Evolutionary conservation across 768 basidiomycete genomes (phyloP).

Genomic region (Hygrocybe coccinea): DNA sequence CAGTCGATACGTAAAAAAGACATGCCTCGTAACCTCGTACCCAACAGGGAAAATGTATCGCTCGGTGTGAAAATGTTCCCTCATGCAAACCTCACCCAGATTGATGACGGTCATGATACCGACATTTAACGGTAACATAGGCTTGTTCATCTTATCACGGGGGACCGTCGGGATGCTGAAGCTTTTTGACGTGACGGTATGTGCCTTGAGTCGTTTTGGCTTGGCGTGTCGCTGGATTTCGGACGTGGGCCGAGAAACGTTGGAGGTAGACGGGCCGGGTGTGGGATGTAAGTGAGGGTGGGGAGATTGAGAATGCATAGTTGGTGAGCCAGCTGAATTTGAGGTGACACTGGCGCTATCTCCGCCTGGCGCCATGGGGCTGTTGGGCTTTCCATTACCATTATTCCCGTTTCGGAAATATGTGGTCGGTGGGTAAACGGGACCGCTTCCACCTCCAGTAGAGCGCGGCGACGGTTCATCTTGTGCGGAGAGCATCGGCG

Average conservation of each 20-base stretch:
- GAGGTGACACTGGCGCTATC: background rate
- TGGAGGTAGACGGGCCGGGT: conserved; percentile 4
- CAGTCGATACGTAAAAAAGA: too few relatives aligned
- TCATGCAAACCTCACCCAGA: conserved; percentile 72
- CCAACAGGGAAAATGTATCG: conserved; percentile 86
- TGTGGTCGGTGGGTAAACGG: background rate
- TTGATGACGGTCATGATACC: conserved; percentile 82
- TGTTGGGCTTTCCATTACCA: background rate
- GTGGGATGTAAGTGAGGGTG: conserved; percentile 7
- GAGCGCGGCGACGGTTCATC: conserved; percentile 4
- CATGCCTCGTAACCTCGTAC: conserved; percentile 75
- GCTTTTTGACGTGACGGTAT: conserved; percentile 73
- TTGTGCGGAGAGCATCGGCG: background rate
- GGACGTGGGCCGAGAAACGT: conserved; percentile 18
- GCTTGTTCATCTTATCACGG: conserved; percentile 63
- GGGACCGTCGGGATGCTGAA: conserved; percentile 77
- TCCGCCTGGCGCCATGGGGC: background rate
- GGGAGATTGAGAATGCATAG: background rate
- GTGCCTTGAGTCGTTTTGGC: conserved; percentile 74
- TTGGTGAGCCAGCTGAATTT: conserved; percentile 2
- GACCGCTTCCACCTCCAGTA: background rate
- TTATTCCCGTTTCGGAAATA: conserved; percentile 1
- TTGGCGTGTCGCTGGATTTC: conserved; percentile 51
- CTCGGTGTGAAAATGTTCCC: conserved; percentile 83
- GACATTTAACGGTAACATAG: conserved; percentile 73